Evolutionary conservation across 1,284 basidiomycete genomes (phyloP).

Genomic region (Tilletia horrida): DNA sequence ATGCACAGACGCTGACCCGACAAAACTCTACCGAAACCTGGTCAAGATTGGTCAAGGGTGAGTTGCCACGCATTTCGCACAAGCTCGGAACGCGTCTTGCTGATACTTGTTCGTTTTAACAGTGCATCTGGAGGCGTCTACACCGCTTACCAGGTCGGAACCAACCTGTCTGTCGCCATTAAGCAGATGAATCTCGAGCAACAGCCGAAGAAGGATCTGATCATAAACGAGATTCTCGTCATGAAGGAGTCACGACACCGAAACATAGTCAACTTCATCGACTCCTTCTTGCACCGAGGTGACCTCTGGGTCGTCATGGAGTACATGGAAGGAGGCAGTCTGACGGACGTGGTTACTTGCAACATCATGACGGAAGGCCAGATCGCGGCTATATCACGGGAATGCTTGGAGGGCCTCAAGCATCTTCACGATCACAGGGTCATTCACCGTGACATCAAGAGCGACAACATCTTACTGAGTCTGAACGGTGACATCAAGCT

Average conservation of each 20-base stretch:
- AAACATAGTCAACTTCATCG: constrained; percentile 99
- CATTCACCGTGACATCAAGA: constrained; percentile 97
- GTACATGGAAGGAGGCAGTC: constrained; percentile 89
- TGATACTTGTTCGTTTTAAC: constrained; percentile 14
- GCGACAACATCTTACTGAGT: constrained; percentile 88
- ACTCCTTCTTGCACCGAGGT: constrained; percentile 94
- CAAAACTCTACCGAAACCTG: constrained; percentile 82
- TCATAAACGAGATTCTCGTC: constrained; percentile 99
- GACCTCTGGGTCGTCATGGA: constrained; percentile 99
- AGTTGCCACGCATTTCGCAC: constrained; percentile 21
- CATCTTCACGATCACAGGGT: constrained; percentile 91
- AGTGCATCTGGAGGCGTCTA: constrained; percentile 97
- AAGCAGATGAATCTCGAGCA: constrained; percentile 99
- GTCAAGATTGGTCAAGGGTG: constrained; percentile 95
- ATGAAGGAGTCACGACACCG: constrained; percentile 94
- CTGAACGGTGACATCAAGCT: constrained; percentile 94
- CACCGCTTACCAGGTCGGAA: constrained; percentile 93
- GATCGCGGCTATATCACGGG: constrained; percentile 86
- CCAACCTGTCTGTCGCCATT: constrained; percentile 90
- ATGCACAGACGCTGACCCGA: constrained; percentile 96
- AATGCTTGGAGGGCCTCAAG: constrained; percentile 83
- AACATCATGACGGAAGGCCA: constrained; percentile 91
- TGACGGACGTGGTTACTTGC: constrained; percentile 94
- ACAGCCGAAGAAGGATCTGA: constrained; percentile 98
- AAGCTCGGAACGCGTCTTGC: constrained; percentile 19